Percentiles rank a stretch among this genome's conserved stretches.
Evolutionary conservation across 2,329 filamentous ascomycete genomes (phyloP).

Genomic region (Aspergillus puulaauensis): DNA sequence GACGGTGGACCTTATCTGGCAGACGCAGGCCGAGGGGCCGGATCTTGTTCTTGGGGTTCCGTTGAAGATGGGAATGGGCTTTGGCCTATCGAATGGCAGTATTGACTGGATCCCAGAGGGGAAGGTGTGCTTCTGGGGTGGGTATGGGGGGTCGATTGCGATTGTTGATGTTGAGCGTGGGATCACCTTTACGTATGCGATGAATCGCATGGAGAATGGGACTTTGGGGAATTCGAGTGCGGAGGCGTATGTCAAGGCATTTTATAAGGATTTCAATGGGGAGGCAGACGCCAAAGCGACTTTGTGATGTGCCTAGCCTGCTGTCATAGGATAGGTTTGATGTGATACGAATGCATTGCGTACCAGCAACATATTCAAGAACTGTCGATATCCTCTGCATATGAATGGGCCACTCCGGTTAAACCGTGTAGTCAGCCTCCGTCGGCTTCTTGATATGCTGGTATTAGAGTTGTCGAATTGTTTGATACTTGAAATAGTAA

Average conservation of each 20-base stretch:
- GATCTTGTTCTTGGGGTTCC: slow-evolving; percentile 41
- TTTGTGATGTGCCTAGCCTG: background rate
- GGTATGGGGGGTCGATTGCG: slow-evolving; percentile 47
- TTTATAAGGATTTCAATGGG: slow-evolving; percentile 26
- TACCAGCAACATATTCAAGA: too few relatives aligned
- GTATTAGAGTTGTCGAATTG: too few relatives aligned
- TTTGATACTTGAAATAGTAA: too few relatives aligned
- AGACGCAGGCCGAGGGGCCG: slow-evolving; percentile 43
- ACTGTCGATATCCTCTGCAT: too few relatives aligned
- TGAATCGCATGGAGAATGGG: slow-evolving; percentile 46
- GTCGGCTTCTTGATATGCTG: too few relatives aligned
- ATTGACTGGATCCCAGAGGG: slow-evolving; percentile 32
- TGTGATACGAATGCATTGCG: background rate
- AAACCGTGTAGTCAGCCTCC: too few relatives aligned
- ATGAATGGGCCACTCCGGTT: too few relatives aligned
- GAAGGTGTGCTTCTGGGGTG: slow-evolving; percentile 43
- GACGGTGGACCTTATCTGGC: slow-evolving; percentile 47
- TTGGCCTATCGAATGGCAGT: slow-evolving; percentile 31
- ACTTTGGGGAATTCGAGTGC: slow-evolving; percentile 30
- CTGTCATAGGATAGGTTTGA: background rate
- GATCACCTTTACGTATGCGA: slow-evolving; percentile 47
- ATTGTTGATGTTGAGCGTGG: slow-evolving; percentile 46
- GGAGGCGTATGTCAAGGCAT: slow-evolving; percentile 30
- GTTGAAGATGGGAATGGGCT: slow-evolving; percentile 46
- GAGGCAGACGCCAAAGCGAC: background rate